Conservation (phyloP, 2,329 filamentous ascomycete species). For the Stagonosporopsis cucurbitacearum region DNA sequence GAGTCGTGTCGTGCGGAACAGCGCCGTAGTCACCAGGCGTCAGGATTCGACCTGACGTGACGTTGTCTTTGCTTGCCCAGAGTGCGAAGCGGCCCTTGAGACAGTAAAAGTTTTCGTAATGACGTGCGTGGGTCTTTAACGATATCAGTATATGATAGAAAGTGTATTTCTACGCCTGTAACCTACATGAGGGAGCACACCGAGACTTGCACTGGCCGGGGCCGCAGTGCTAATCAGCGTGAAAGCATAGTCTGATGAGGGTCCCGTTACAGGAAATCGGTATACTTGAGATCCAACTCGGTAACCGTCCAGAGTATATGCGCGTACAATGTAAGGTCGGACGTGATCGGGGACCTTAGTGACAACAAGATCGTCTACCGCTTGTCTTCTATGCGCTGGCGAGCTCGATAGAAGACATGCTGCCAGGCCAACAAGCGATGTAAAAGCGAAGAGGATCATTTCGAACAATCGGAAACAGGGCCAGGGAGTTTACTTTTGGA, state of each 20-base stretch:
- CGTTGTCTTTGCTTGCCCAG: constrained; percentile 51
- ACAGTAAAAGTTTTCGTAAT: constrained; percentile 58
- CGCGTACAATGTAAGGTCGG: constrained; percentile 48
- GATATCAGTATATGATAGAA: not conserved
- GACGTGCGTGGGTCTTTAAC: constrained; percentile 43
- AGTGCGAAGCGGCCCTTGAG: constrained; percentile 55
- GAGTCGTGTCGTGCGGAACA: constrained; percentile 55
- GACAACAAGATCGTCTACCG: constrained; percentile 19
- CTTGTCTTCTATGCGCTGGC: not conserved
- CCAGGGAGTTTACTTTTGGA: not conserved
- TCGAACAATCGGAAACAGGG: not conserved
- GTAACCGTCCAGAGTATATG: constrained; percentile 44
- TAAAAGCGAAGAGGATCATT: constrained; percentile 6
- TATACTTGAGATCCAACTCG: constrained; percentile 49
- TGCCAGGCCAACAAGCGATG: constrained; percentile 9
- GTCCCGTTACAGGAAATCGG: constrained; percentile 54
- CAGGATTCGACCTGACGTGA: constrained; percentile 48
- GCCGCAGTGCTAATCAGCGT: constrained; percentile 55
- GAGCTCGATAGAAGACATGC: constrained; percentile 11
- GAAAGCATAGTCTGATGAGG: constrained; percentile 55
- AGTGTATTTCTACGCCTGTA: not conserved
- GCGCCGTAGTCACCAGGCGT: constrained; percentile 56
- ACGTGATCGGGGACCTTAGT: constrained; percentile 40
- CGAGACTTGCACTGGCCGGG: constrained; percentile 46
- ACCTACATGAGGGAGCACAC: constrained; percentile 51